These are phyloP conservation scores for Medicago lupulina DNA, from an alignment of 306 rosid genomes.

Conservation along the genomic window DNA sequence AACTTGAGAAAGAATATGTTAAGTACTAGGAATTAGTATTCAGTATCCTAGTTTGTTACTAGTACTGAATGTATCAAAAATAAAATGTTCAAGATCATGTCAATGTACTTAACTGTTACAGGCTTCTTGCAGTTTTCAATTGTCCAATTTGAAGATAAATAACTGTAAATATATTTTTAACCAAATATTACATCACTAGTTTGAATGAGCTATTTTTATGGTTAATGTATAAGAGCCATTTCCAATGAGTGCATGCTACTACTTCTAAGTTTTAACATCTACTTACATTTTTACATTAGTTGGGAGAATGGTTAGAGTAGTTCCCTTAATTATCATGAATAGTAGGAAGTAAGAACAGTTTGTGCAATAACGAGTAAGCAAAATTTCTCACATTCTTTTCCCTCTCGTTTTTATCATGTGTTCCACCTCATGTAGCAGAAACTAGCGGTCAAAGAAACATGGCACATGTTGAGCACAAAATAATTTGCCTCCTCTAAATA, in stretches of 20 bases:
- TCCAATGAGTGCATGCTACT: not conserved
- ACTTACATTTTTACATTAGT: too few relatives aligned
- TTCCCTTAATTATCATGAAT: not conserved
- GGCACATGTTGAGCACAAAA: not conserved
- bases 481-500: too few relatives aligned
- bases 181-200: not conserved
- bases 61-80: not conserved
- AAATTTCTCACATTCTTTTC: too few relatives aligned
- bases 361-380: too few relatives aligned
- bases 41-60: slow-evolving; percentile 4
- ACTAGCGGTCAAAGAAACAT: not conserved
- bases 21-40: slow-evolving; percentile 7
- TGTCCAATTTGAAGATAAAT: not conserved
- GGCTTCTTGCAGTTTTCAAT: not conserved
- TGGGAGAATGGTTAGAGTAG: not conserved
- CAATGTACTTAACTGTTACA: not conserved
- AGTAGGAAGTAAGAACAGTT: not conserved
- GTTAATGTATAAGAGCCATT: not conserved
- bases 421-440: not conserved
- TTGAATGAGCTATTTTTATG: not conserved
- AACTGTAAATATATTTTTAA: not conserved
- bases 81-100: slow-evolving; percentile 7
- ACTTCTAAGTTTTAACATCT: not conserved
- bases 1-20: slow-evolving; percentile 12
- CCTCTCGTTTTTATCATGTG: not conserved